Percentiles rank a stretch among this genome's conserved stretches.
phyloP scores from a whole-genome alignment of 2,329 filamentous ascomycete genomes.

The Cercospora berteroae region DNA sequence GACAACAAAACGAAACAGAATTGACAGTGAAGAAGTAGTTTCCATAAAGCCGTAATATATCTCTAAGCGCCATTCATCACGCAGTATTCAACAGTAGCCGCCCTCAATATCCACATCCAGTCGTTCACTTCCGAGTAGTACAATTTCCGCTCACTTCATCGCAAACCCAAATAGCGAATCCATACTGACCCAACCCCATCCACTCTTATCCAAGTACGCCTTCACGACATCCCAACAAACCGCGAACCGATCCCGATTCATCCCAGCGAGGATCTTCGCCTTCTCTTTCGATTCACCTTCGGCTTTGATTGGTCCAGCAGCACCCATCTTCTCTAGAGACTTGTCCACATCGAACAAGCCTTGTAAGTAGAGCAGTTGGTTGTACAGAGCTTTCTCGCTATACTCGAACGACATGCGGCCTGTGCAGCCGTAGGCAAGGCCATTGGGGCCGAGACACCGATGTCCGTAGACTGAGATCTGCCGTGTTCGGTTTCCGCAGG shows the following conservation, averaged over 20 bases:
- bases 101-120: neutral
- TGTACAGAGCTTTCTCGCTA: constrained; percentile 86
- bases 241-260: constrained; percentile 76
- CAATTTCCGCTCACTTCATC: constrained; percentile 26
- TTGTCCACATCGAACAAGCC: constrained; percentile 87
- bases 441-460: constrained; percentile 82
- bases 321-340: constrained; percentile 53
- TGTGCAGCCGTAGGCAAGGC: constrained; percentile 77
- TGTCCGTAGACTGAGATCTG: constrained; percentile 92
- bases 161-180: constrained; percentile 50
- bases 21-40: neutral
- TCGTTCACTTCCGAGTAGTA: neutral
- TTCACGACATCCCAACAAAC: constrained; percentile 76
- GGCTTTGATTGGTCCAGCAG: constrained; percentile 32
- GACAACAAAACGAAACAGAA: neutral
- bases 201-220: constrained; percentile 39
- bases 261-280: constrained; percentile 66
- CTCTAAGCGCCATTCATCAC: neutral
- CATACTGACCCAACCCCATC: constrained; percentile 47
- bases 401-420: constrained; percentile 89
- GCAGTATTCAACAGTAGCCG: neutral
- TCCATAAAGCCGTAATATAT: neutral
- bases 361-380: constrained; percentile 86
- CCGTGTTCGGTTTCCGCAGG: constrained; percentile 81
- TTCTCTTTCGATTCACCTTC: constrained; percentile 62